phyloP scores from a whole-genome alignment of 2,329 filamentous ascomycete species.

The Alternaria gansuensis region DNA sequence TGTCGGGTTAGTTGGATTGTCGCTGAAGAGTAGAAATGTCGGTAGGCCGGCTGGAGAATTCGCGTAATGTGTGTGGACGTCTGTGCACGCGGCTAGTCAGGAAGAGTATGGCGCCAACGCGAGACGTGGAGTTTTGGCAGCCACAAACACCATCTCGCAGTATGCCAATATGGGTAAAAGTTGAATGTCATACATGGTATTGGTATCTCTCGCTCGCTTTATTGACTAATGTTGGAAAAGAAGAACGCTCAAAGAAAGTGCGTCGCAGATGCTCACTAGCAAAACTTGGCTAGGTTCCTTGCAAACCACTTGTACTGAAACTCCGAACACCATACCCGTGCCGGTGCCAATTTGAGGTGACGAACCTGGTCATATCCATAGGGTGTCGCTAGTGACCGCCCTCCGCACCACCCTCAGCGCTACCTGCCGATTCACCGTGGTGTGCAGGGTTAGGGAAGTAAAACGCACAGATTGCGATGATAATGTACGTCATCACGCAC shows the following conservation, averaged over 20 bases:
- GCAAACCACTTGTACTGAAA: neutral
- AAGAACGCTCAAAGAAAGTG: conserved; percentile 8
- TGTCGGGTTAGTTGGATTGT: conserved; percentile 44
- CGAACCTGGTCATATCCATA: neutral
- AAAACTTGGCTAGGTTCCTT: neutral
- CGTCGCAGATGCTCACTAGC: conserved; percentile 21
- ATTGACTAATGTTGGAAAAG: conserved; percentile 14
- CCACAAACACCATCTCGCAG: neutral
- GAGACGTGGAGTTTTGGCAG: neutral
- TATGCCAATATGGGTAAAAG: neutral
- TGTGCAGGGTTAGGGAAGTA: conserved; percentile 65
- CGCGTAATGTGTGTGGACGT: conserved; percentile 34
- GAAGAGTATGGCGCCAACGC: neutral
- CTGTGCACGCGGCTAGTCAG: conserved; percentile 10
- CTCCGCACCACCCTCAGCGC: conserved; percentile 5
- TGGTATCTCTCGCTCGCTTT: conserved; percentile 30
- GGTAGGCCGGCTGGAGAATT: conserved; percentile 23
- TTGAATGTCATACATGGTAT: neutral
- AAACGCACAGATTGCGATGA: conserved; percentile 69
- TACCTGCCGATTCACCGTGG: conserved; percentile 25
- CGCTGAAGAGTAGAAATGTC: conserved; percentile 28
- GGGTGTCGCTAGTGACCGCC: conserved; percentile 5
- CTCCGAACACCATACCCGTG: conserved; percentile 8
- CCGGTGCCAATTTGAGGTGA: neutral
- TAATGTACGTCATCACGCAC: conserved; percentile 74